A percentile compares a stretch with the other conserved stretches of the same genome.
Conservation (phyloP, 2,329 filamentous ascomycete genomes). For the Polychaeton citri region DNA sequence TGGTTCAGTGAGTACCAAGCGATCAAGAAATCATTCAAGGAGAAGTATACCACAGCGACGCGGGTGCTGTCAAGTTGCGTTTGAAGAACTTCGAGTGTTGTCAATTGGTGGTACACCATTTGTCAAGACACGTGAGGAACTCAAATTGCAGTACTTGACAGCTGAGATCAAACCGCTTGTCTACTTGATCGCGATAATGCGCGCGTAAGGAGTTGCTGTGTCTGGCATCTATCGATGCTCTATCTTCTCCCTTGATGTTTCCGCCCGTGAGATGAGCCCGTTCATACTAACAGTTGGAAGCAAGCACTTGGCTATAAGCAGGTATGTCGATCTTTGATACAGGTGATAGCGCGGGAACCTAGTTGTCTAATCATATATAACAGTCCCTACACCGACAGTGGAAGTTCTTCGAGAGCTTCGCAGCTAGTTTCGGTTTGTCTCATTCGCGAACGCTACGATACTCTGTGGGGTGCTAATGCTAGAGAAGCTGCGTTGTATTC, state of each 20-base stretch:
- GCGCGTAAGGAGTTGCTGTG: constrained; percentile 28
- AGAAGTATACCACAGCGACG: constrained; percentile 1
- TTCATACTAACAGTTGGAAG: constrained; percentile 23
- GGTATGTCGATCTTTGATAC: constrained; percentile 24
- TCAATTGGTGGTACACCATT: constrained; percentile 3
- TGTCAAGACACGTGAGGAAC: background rate
- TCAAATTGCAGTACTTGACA: constrained; percentile 8
- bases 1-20: constrained; percentile 17
- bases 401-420: constrained; percentile 45
- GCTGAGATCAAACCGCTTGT: constrained; percentile 26
- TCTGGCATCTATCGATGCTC: constrained; percentile 19
- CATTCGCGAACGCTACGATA: no score
- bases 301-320: constrained; percentile 41
- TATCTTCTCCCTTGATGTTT: constrained; percentile 6
- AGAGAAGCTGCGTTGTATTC: constrained; percentile 52
- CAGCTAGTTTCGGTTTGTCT: constrained; percentile 43
- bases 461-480: no score
- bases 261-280: no score
- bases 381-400: constrained; percentile 46
- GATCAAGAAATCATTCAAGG: constrained; percentile 2
- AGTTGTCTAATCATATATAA: background rate
- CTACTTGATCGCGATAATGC: constrained; percentile 27
- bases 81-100: constrained; percentile 11
- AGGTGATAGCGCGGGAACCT: no score
- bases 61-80: background rate